Conservation (phyloP, 441 rosid genomes). For the Croton setiger region DNA sequence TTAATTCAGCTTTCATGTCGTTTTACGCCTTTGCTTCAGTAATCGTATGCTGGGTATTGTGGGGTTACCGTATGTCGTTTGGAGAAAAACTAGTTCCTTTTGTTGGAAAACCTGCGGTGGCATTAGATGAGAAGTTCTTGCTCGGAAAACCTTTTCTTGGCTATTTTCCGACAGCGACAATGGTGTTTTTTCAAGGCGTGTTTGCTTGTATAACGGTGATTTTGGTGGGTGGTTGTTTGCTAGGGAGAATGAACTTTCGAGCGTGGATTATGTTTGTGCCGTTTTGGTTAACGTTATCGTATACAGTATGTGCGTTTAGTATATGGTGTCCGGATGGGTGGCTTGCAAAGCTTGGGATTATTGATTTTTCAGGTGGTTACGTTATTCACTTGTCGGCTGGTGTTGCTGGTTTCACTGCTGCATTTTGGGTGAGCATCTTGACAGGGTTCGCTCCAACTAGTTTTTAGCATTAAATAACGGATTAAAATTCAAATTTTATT, state of each 20-base stretch:
- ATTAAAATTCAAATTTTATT: no score
- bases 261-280: constrained; percentile 66
- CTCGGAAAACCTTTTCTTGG: constrained; percentile 19
- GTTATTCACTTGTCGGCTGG: constrained; percentile 63
- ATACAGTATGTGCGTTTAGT: constrained; percentile 46
- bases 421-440: constrained; percentile 43
- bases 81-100: constrained; percentile 32
- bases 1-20: constrained; percentile 64
- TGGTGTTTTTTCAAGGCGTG: constrained; percentile 48
- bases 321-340: constrained; percentile 49
- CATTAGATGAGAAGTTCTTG: constrained; percentile 36
- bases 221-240: constrained; percentile 43
- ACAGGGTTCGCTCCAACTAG: no score
- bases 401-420: constrained; percentile 58
- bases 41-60: constrained; percentile 46
- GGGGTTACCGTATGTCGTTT: constrained; percentile 58
- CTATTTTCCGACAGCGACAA: constrained; percentile 39
- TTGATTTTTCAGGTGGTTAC: constrained; percentile 58
- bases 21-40: constrained; percentile 52
- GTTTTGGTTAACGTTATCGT: constrained; percentile 49
- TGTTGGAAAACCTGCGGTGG: constrained; percentile 39
- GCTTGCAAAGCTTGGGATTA: constrained; percentile 38
- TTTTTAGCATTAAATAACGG: no score
- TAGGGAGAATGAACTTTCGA: constrained; percentile 55
- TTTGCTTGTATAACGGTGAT: constrained; percentile 59